Base-by-base conservation (phyloP, 2,329 filamentous ascomycete species). In the Colletotrichum liaoningense region DNA sequence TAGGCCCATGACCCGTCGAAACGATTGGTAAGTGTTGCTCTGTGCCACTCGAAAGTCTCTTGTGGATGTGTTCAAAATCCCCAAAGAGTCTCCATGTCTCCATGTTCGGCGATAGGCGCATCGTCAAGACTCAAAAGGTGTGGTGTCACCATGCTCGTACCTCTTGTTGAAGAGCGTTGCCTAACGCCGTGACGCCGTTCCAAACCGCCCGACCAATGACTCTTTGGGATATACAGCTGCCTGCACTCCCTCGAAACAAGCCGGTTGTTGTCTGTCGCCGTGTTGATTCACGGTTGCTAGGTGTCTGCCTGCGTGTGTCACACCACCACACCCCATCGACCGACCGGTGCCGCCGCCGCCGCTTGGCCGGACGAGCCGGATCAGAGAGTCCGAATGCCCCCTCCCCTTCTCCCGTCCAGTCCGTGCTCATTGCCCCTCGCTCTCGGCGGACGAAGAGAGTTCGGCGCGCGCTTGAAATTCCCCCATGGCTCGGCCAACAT, bases 261-360 rank as follows among this genome's bases (percentile, higher is more conserved):
- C n/a, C 28, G 5, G 14, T 63, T 63, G 42, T 63, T 33, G 24
- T 30, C 16, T 12, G 59, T 52, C 38, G 49, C 49, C n/a, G 30
- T 35, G 46, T n/a, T 62, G 46, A 26, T 64, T 12, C 62, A 64
- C 30, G 30, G 63, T 65, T 65, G 63, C 63, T 46, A 6, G 33
- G 63, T 55, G 7, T 63, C 38, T 38, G 38, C 24, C 59, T 33
- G 12, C 12, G 14, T 6, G 16, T 22, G n/a, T 33, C 16, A 30
- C 26, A 26, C 30, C 11, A 26, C 22, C 60, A 16, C 38, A 35
- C 28, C 42, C n/a, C 9, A 26, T 22, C 46, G 4, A 16, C 12
- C 19, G 14, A 33, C 26, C 26, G 28, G 6, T n/a, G 26, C 42
- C 42, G 42, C 42, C 42, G 42, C 42, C 42, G 42, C 42, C 42